Percentiles rank a stretch among this genome's conserved stretches.
These are phyloP conservation scores for Calonectria hongkongensis DNA, from an alignment of 2,329 filamentous ascomycete species.

Conservation along the genomic window DNA sequence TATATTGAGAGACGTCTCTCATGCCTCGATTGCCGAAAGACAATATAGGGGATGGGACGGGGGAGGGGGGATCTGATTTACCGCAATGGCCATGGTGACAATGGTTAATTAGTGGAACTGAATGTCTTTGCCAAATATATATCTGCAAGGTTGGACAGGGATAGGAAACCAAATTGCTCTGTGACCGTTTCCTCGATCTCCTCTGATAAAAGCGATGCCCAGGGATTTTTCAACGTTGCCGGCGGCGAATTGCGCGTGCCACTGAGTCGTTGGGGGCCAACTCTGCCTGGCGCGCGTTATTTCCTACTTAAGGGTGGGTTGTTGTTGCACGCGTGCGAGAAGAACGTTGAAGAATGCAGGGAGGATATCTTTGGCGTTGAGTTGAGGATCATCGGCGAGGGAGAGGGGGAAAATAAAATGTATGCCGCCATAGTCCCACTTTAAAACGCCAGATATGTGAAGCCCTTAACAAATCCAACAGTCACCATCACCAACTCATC, in stretches of 20 bases:
- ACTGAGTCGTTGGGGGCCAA: not conserved
- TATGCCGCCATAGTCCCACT: constrained; percentile 53
- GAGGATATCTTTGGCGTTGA: constrained; percentile 22
- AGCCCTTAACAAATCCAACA: constrained; percentile 13
- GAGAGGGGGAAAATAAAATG: constrained; percentile 43
- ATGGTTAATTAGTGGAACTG: constrained; percentile 13
- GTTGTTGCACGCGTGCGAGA: not conserved
- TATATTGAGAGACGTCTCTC: constrained; percentile 18
- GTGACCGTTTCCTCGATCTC: constrained; percentile 5
- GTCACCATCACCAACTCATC: not conserved
- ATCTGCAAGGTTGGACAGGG: constrained; percentile 8
- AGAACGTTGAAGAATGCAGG: constrained; percentile 17
- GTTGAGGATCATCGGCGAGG: not conserved
- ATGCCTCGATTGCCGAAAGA: constrained; percentile 18
- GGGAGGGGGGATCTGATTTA: constrained; percentile 36
- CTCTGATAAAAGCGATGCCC: constrained; percentile 21
- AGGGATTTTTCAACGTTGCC: not conserved
- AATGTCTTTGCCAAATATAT: constrained; percentile 30
- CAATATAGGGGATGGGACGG: constrained; percentile 18
- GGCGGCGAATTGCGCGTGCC: not conserved
- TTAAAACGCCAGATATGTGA: constrained; percentile 45
- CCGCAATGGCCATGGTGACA: constrained; percentile 53
- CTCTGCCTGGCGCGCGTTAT: not conserved
- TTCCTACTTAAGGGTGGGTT: constrained; percentile 1
- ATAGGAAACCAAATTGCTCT: not conserved